These are phyloP conservation scores for Cryptococcus sp. DNA, from an alignment of 1,284 basidiomycete species.

Conservation along the genomic window DNA sequence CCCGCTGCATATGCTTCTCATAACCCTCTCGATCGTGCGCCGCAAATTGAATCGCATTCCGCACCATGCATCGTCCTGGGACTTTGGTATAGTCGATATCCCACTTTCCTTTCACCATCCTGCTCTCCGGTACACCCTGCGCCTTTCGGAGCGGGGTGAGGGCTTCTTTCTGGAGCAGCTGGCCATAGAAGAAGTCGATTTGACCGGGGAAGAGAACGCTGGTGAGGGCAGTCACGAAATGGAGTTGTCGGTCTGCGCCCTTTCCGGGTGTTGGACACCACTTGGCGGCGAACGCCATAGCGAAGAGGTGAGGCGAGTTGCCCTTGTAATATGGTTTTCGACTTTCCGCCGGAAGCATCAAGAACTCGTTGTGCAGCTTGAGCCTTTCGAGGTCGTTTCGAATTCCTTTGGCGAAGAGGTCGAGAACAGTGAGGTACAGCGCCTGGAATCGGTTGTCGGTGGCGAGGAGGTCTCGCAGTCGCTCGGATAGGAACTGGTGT, in stretches of 20 bases:
- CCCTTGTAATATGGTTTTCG: too few relatives aligned
- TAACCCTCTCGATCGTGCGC: slow-evolving; percentile 58
- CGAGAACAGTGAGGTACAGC: slow-evolving; percentile 58
- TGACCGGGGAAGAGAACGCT: slow-evolving; percentile 50
- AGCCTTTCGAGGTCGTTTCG: slow-evolving; percentile 50
- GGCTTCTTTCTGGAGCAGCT: slow-evolving; percentile 31
- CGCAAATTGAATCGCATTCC: slow-evolving; percentile 54
- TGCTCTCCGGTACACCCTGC: slow-evolving; percentile 53
- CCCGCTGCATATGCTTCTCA: slow-evolving; percentile 53
- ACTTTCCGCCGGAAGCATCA: slow-evolving; percentile 3
- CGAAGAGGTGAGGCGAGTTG: slow-evolving; percentile 42
- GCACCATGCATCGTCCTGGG: slow-evolving; percentile 57
- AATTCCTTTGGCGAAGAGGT: slow-evolving; percentile 56
- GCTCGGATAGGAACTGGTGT: slow-evolving; percentile 25
- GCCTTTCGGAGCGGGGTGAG: slow-evolving; percentile 55
- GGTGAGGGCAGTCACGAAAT: slow-evolving; percentile 59
- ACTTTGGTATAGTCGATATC: slow-evolving; percentile 55
- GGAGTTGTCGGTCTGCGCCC: slow-evolving; percentile 59
- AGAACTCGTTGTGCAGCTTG: slow-evolving; percentile 17
- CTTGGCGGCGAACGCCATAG: slow-evolving; percentile 58
- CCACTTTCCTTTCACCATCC: slow-evolving; percentile 51
- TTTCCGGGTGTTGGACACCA: slow-evolving; percentile 61
- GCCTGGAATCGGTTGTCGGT: slow-evolving; percentile 53
- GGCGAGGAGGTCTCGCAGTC: neutral
- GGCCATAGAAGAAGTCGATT: slow-evolving; percentile 37